phyloP scores from a whole-genome alignment of 768 basidiomycete genomes.

The Clitopilus passeckerianus region DNA sequence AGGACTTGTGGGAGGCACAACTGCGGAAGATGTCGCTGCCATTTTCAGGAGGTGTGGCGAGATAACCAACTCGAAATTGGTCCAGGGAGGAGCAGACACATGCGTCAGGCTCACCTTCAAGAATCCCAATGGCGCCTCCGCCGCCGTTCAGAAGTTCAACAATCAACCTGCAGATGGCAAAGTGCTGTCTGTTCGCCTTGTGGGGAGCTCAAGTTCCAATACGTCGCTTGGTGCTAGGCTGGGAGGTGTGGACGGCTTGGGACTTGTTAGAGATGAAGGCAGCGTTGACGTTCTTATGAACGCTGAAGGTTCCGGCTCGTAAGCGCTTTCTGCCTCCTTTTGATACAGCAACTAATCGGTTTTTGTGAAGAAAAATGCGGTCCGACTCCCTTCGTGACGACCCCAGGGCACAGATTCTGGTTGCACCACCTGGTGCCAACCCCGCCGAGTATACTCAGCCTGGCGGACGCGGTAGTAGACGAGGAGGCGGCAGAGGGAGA shows the following conservation, averaged over 20 bases:
- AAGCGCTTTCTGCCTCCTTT: conserved; percentile 19
- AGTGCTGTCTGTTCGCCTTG: conserved; percentile 57
- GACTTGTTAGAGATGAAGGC: conserved; percentile 46
- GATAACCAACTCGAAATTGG: conserved; percentile 44
- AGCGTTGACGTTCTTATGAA: conserved; percentile 62
- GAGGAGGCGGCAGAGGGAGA: conserved; percentile 32
- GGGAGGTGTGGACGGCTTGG: conserved; percentile 48
- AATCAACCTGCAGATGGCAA: conserved; percentile 82
- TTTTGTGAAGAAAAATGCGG: conserved; percentile 66
- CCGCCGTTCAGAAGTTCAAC: conserved; percentile 72
- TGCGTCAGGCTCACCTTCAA: conserved; percentile 74
- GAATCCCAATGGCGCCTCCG: conserved; percentile 50
- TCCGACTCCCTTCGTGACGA: conserved; percentile 67
- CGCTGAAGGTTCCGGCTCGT: conserved; percentile 49
- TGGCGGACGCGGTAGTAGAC: conserved; percentile 19
- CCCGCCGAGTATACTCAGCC: conserved; percentile 44
- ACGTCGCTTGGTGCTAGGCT: conserved; percentile 54
- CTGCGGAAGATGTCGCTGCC: conserved; percentile 77
- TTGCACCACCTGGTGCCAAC: conserved; percentile 65
- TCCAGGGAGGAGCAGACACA: conserved; percentile 33
- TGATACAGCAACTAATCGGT: conserved; percentile 35
- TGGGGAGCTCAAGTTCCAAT: conserved; percentile 47
- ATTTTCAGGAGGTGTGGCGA: conserved; percentile 81
- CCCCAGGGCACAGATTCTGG: conserved; percentile 63
- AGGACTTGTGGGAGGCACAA: conserved; percentile 72